phyloP scores from a whole-genome alignment of 2,329 filamentous ascomycete species.

The Exophiala sideris region DNA sequence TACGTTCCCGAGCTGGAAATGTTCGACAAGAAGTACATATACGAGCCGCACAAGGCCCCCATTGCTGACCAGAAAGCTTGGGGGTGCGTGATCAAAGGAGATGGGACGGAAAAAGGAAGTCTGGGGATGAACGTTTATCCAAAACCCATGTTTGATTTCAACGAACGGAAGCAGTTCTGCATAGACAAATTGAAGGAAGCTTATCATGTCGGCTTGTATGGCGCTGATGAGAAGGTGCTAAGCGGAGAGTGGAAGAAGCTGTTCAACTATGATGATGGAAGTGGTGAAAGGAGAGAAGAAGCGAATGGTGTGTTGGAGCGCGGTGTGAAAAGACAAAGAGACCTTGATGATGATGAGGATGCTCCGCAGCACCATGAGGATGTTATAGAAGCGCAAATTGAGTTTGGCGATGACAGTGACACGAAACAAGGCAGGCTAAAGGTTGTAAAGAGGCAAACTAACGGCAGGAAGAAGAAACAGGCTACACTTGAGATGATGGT shows the following conservation, averaged over 20 bases:
- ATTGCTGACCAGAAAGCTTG: constrained; percentile 66
- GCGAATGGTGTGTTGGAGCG: constrained; percentile 10
- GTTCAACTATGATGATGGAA: constrained; percentile 44
- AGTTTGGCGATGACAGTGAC: constrained; percentile 8
- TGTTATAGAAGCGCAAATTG: constrained; percentile 9
- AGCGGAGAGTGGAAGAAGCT: constrained; percentile 57
- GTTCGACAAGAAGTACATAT: constrained; percentile 67
- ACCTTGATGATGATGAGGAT: background rate
- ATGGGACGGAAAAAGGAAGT: constrained; percentile 39
- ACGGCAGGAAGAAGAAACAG: constrained; percentile 11
- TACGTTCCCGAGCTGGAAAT: constrained; percentile 66
- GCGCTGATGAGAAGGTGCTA: constrained; percentile 59
- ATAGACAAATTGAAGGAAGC: constrained; percentile 67
- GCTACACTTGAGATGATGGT: constrained; percentile 16
- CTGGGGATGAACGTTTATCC: constrained; percentile 53
- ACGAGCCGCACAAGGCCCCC: constrained; percentile 74
- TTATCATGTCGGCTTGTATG: constrained; percentile 63
- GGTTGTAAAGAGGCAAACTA: constrained; percentile 2
- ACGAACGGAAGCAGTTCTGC: constrained; percentile 59
- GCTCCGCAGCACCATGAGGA: constrained; percentile 6
- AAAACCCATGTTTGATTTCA: constrained; percentile 75
- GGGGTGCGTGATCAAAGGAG: constrained; percentile 58
- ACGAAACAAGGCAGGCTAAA: background rate
- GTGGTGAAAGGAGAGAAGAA: constrained; percentile 33
- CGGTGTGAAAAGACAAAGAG: constrained; percentile 15